phyloP scores from a whole-genome alignment of 352 stramenopile genomes.

The Phytophthora gonapodyides region DNA sequence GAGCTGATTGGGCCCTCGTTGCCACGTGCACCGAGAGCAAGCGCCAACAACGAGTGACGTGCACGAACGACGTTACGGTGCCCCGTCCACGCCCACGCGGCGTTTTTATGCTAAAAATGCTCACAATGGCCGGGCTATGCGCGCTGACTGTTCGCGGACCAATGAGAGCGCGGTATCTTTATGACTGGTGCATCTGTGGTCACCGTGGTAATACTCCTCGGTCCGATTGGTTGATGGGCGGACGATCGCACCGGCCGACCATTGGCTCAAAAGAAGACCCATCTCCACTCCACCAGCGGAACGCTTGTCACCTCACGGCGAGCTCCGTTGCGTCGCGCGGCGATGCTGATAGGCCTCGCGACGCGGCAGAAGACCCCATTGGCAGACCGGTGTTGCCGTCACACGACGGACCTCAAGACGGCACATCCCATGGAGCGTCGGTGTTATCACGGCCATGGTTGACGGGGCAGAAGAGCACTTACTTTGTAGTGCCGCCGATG shows the following conservation, averaged over 20 bases:
- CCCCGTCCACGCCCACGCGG: slow-evolving; percentile 6
- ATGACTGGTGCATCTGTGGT: slow-evolving; percentile 29
- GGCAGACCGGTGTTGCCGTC: slow-evolving; percentile 16
- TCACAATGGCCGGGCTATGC: neutral
- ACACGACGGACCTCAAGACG: slow-evolving; percentile 28
- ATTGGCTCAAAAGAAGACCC: slow-evolving; percentile 26
- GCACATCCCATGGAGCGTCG: no score
- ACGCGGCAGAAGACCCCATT: slow-evolving; percentile 29
- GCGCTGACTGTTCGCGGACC: slow-evolving; percentile 4
- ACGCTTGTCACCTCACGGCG: neutral
- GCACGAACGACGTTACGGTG: slow-evolving; percentile 11
- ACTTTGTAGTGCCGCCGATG: no score
- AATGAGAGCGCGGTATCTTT: slow-evolving; percentile 25
- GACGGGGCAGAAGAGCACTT: no score
- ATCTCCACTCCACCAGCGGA: slow-evolving; percentile 31
- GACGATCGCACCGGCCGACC: neutral
- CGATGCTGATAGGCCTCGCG: slow-evolving; percentile 28
- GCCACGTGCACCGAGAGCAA: slow-evolving; percentile 36
- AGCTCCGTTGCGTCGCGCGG: no score
- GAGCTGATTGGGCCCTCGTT: slow-evolving; percentile 30
- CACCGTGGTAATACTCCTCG: slow-evolving; percentile 27
- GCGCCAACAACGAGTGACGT: slow-evolving; percentile 23
- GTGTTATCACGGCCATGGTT: no score
- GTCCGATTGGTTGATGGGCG: slow-evolving; percentile 22
- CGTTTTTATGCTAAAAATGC: slow-evolving; percentile 1